Base-by-base conservation (phyloP, 2,329 filamentous ascomycete species). In the Pseudomassariella vexata region DNA sequence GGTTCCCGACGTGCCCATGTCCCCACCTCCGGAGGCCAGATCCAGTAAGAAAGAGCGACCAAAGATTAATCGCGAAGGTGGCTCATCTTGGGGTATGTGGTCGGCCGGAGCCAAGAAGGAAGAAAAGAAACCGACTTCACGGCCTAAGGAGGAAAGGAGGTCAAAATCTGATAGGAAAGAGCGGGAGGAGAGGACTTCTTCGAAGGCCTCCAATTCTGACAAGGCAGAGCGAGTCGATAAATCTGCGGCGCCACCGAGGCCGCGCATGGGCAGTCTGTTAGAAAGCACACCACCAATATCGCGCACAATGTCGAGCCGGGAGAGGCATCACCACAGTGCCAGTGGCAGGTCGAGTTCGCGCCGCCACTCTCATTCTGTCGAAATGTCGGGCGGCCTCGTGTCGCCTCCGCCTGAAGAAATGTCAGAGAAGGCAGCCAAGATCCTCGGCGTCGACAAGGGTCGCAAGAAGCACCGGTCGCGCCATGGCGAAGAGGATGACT, bases 31-130 rank as follows among this genome's bases (percentile, higher is more conserved):
- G 11, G 76, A 79, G 30, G 61, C 69, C 9, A 77, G 68, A 38
- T 76, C 72, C 5, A 68, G 68, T 4, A 85, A 78, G 59, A 94
- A 83, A 53, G 85, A 94, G 41, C 82, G 87, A 10, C 65, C 82
- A 18, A 86, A 82, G 50, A 76, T 88, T 41, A 84, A 78, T 45
- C 83, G 85, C 36, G 80, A 83, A 22, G 70, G 74, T 37, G 70
- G 69, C 21, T 67, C 74, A 9, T 78, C 82, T 19, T 92, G 87
- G 86, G 82, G 79, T 21, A 77, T 79, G 54, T 90, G 83, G 83
- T 76, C 73, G 12, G 70, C 77, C 11, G 64, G 71, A 3, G 59
- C 68, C 61, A 41, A 52, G 46, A 49, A 61, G 54, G 75, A 80
- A 41, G 80, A 82, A 43, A 76, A 75, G 46, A 70, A 65, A 40